These are phyloP conservation scores for Sphaerostilbella broomeana DNA, from an alignment of 2,329 filamentous ascomycete genomes.

Conservation along the genomic window DNA sequence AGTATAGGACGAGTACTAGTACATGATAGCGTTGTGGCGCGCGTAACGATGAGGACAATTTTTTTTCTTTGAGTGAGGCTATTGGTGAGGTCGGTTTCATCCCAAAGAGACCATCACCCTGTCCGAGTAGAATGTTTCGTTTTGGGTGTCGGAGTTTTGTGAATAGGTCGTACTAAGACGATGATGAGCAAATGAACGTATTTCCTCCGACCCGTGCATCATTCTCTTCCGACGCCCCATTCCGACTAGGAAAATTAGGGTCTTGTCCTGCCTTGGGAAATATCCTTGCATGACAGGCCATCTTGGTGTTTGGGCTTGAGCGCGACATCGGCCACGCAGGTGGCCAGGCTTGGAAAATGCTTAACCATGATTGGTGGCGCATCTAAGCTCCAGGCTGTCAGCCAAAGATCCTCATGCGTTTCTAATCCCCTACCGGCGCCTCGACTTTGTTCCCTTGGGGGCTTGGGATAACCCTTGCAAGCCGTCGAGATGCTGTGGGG, in stretches of 20 bases:
- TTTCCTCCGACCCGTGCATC: background rate
- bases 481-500: conserved; percentile 12
- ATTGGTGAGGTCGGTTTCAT: no score
- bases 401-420: conserved; percentile 14
- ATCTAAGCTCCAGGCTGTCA: conserved; percentile 13
- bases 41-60: conserved; percentile 6
- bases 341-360: conserved; percentile 10
- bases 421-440: background rate
- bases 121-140: no score
- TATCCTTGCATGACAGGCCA: no score
- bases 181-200: background rate
- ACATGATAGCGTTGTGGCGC: background rate
- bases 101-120: no score
- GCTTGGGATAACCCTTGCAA: conserved; percentile 6
- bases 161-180: no score
- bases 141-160: no score
- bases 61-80: no score
- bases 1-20: conserved; percentile 2
- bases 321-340: conserved; percentile 15
- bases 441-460: background rate
- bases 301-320: conserved; percentile 10
- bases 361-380: conserved; percentile 8
- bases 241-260: no score
- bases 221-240: no score
- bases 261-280: no score